Evolutionary conservation across 225 moss, liverwort and hornwort genomes (phyloP).

Genomic region (Anthoceros angustus): DNA sequence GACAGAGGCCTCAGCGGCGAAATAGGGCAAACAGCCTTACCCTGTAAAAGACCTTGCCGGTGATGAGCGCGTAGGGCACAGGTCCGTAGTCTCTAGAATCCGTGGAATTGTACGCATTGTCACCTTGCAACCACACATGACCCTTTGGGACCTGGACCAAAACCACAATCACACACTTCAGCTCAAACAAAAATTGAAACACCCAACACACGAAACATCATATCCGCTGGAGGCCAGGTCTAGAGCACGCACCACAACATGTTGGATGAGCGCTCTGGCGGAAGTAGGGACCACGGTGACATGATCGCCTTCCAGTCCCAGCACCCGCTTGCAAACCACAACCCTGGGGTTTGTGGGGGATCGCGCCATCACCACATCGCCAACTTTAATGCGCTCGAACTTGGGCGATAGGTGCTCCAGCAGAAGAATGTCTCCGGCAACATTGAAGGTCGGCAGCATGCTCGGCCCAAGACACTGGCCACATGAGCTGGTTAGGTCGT

Average conservation of each 20-base stretch:
- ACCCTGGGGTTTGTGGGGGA: slow-evolving; percentile 86
- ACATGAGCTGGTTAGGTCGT: background rate
- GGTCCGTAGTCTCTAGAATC: slow-evolving; percentile 98
- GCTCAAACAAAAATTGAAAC: background rate
- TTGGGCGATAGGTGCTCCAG: slow-evolving; percentile 87
- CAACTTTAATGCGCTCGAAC: slow-evolving; percentile 68
- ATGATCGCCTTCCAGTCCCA: slow-evolving; percentile 81
- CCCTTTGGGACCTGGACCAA: slow-evolving; percentile 79
- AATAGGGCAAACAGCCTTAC: slow-evolving; percentile 22
- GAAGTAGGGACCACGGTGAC: slow-evolving; percentile 80
- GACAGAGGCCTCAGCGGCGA: background rate
- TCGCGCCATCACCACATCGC: slow-evolving; percentile 95
- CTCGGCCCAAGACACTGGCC: slow-evolving; percentile 92
- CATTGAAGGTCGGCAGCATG: slow-evolving; percentile 98
- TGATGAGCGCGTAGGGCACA: slow-evolving; percentile 86
- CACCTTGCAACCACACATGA: slow-evolving; percentile 98
- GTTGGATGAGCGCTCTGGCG: slow-evolving; percentile 75
- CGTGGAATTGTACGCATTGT: slow-evolving; percentile 87
- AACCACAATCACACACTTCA: background rate
- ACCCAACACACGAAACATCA: background rate
- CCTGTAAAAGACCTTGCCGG: slow-evolving; percentile 93
- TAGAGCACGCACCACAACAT: slow-evolving; percentile 45
- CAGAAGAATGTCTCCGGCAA: slow-evolving; percentile 83
- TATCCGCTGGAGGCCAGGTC: background rate
- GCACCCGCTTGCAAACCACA: slow-evolving; percentile 91